Conservation (phyloP, 768 basidiomycete species). For the Lentinula lateritia region DNA sequence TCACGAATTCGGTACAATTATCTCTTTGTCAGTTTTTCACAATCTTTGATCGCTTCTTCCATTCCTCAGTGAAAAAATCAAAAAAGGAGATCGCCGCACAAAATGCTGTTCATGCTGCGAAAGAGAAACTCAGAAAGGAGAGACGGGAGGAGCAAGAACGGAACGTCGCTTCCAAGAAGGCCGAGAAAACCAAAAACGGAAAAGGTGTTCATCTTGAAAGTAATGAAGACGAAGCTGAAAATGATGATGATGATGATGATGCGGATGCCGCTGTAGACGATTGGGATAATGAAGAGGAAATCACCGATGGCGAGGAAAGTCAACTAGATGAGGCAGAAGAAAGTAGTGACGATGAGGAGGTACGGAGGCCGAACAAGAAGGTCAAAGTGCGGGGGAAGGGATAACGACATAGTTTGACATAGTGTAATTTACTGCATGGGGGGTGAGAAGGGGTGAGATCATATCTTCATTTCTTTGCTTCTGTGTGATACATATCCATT, state of each 20-base stretch:
- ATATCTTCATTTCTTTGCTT: no score
- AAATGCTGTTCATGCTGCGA: conserved; percentile 71
- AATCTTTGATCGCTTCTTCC: not conserved
- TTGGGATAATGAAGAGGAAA: conserved; percentile 17
- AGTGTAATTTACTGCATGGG: no score
- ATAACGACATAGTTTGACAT: conserved; percentile 13
- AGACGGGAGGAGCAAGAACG: conserved; percentile 86
- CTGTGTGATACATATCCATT: no score
- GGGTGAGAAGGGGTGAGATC: no score
- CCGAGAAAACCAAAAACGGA: conserved; percentile 20
- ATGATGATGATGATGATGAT: conserved; percentile 27
- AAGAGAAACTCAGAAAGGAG: conserved; percentile 69
- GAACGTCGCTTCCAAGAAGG: conserved; percentile 84
- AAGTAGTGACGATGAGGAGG: conserved; percentile 44
- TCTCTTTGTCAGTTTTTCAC: not conserved
- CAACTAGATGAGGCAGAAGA: conserved; percentile 57
- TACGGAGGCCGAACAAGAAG: conserved; percentile 49
- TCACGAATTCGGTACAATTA: conserved; percentile 80
- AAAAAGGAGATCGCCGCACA: conserved; percentile 66
- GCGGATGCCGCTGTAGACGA: conserved; percentile 32
- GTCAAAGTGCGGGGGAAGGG: conserved; percentile 43
- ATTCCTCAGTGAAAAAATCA: conserved; percentile 77
- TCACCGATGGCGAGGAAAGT: conserved; percentile 27
- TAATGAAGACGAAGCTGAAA: conserved; percentile 26
- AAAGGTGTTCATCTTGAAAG: conserved; percentile 19